Evolutionary conservation across 2,329 filamentous ascomycete species (phyloP).

Genomic region (Diaporthe sp.): DNA sequence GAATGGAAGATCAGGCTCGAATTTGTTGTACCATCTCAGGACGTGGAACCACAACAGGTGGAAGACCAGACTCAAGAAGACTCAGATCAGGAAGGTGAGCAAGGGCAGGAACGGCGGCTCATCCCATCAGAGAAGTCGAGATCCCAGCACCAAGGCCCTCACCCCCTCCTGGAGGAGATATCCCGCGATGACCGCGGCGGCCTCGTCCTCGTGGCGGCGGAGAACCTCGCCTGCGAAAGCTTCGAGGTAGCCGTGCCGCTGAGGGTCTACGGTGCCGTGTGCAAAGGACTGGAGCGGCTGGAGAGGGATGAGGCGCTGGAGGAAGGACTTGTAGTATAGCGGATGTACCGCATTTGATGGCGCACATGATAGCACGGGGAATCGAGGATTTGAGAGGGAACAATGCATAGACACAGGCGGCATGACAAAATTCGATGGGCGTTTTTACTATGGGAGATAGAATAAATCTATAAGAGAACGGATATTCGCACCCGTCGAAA

Average conservation of each 20-base stretch:
- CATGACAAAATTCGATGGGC: constrained; percentile 27
- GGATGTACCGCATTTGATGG: constrained; percentile 13
- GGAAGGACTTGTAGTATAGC: constrained; percentile 42
- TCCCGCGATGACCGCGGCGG: constrained; percentile 83
- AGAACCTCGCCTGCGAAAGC: constrained; percentile 85
- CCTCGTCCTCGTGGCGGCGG: constrained; percentile 79
- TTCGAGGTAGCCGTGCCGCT: constrained; percentile 92
- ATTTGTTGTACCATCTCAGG: constrained; percentile 83
- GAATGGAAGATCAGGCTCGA: constrained; percentile 93
- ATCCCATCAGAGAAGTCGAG: constrained; percentile 29
- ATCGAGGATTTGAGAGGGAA: neutral
- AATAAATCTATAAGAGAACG: neutral
- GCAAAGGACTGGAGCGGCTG: constrained; percentile 67
- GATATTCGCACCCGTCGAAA: too few relatives aligned
- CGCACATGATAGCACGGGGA: neutral
- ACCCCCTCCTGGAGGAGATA: constrained; percentile 81
- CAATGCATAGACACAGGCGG: constrained; percentile 19
- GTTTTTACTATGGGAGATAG: constrained; percentile 6
- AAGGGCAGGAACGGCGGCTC: constrained; percentile 46
- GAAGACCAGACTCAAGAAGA: constrained; percentile 48
- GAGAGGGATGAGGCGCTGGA: constrained; percentile 67
- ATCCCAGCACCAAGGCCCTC: constrained; percentile 45
- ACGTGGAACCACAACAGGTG: constrained; percentile 35
- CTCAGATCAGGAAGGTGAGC: constrained; percentile 31
- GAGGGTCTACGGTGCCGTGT: constrained; percentile 79